Conservation (phyloP, 2,329 filamentous ascomycete genomes). For the Monilinia polystroma region DNA sequence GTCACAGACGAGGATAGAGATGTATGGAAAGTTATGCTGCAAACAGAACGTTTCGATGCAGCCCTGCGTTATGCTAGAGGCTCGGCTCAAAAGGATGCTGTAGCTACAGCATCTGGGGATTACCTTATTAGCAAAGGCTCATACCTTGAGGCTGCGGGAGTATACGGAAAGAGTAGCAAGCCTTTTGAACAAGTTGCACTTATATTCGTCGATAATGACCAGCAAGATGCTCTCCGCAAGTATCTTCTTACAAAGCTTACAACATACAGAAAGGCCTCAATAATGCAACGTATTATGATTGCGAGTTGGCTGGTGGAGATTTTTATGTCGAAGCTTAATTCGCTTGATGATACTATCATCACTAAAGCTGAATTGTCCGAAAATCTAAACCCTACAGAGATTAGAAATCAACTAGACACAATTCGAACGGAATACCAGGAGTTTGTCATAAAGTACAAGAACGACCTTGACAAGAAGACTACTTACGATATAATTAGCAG, state of each 20-base stretch:
- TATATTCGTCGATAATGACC: conserved; percentile 82
- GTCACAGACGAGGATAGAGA: conserved; percentile 87
- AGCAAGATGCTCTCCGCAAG: conserved; percentile 85
- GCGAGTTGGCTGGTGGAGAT: conserved; percentile 93
- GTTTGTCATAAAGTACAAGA: conserved; percentile 81
- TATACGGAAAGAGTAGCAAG: conserved; percentile 95
- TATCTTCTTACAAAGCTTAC: conserved; percentile 84
- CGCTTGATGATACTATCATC: conserved; percentile 88
- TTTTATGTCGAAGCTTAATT: conserved; percentile 96
- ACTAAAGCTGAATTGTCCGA: conserved; percentile 81
- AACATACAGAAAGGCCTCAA: conserved; percentile 74
- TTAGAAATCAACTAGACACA: conserved; percentile 66
- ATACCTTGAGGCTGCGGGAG: conserved; percentile 79
- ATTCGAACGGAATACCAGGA: conserved; percentile 81
- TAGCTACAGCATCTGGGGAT: conserved; percentile 90
- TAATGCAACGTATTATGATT: conserved; percentile 95
- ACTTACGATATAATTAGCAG: conserved; percentile 95
- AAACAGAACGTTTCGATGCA: conserved; percentile 81
- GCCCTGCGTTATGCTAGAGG: conserved; percentile 84
- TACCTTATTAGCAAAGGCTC: conserved; percentile 78
- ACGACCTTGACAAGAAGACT: conserved; percentile 85
- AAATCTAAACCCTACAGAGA: conserved; percentile 67
- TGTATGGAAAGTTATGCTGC: conserved; percentile 91
- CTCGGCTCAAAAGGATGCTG: conserved; percentile 78
- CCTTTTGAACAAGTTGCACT: conserved; percentile 95